These are phyloP conservation scores for Setomelanomma holmii DNA, from an alignment of 2,329 filamentous ascomycete species.

Conservation along the genomic window DNA sequence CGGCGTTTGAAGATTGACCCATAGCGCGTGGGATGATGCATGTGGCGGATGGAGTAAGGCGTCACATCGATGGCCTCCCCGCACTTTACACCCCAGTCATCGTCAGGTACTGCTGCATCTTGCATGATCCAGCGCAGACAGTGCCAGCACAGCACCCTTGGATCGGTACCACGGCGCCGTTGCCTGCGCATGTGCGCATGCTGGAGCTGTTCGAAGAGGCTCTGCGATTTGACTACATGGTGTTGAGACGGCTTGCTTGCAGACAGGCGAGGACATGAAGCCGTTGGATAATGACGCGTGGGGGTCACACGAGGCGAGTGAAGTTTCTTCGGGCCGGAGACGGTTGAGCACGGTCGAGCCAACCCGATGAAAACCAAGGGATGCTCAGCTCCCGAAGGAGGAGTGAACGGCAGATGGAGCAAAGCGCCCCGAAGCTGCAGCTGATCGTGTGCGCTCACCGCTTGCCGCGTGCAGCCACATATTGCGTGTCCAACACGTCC, in stretches of 20 bases:
- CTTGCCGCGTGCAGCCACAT: neutral
- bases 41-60: constrained; percentile 31
- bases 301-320: constrained; percentile 32
- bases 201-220: neutral
- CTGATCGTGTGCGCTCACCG: constrained; percentile 24
- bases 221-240: neutral
- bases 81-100: constrained; percentile 38
- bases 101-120: constrained; percentile 40
- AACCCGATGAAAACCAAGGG: neutral
- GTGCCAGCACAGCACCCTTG: constrained; percentile 23
- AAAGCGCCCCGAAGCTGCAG: constrained; percentile 8
- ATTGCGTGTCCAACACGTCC: neutral
- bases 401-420: neutral
- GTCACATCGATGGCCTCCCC: constrained; percentile 28
- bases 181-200: neutral
- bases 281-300: constrained; percentile 48
- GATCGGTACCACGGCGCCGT: neutral
- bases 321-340: constrained; percentile 18
- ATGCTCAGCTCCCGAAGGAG: neutral
- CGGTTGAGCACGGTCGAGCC: constrained; percentile 4
- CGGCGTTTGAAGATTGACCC: constrained; percentile 44
- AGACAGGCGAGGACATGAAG: constrained; percentile 8
- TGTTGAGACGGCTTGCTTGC: constrained; percentile 2
- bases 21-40: constrained; percentile 42
- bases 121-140: constrained; percentile 14